Evolutionary conservation across 345 rosid genomes (phyloP), one percentile per base, ranked within the genome.

Genomic region (Populus ilicifolia): DNA sequence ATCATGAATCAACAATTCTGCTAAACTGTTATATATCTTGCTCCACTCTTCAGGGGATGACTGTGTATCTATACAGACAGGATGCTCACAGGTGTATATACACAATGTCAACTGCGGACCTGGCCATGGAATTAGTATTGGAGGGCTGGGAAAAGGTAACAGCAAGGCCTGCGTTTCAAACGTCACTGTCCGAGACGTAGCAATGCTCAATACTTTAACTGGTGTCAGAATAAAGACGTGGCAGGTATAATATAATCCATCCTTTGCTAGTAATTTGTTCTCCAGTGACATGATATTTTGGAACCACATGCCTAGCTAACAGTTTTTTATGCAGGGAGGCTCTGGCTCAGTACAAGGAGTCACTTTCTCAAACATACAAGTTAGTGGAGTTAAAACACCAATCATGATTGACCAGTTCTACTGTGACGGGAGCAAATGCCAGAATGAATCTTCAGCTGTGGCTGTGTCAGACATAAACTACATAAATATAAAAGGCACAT

Each of bases 91-190:
- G 68, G 83, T 94, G 69, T 75, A 86, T 83, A 84, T 93, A 74
- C 94, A 91, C 48, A 69, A 89, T 52, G 85, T 93, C 61, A 91
- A 88, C 67, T 93, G 97, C 64, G 99, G 98, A 69, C 96, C 95
- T 80, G 99, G 97, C 76, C 98, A 94, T 78, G 97, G 97, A 44
- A 90, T 94, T 67, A 94, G 98, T 86, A 93, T 94, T n/a, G 98
- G 98, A 75, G 85, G 97, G 64, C 87, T 94, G 14, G 98, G 98
- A 84, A 90, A 77, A 78, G 93, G 82, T 46, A 76, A 84, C 73
- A 79, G 86, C 72, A 90, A 89, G 83, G 97, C 98, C 20, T 91
- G 98, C 77, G 98, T 94, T 74, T 93, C 95, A 30, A 91, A 91
- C 70, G 72, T 94, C 67, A 94, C 91, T 21, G 92, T 93, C 74